These are phyloP conservation scores for Amaranthus tricolor DNA, from an alignment of 179 eudicot genomes.

Conservation along the genomic window DNA sequence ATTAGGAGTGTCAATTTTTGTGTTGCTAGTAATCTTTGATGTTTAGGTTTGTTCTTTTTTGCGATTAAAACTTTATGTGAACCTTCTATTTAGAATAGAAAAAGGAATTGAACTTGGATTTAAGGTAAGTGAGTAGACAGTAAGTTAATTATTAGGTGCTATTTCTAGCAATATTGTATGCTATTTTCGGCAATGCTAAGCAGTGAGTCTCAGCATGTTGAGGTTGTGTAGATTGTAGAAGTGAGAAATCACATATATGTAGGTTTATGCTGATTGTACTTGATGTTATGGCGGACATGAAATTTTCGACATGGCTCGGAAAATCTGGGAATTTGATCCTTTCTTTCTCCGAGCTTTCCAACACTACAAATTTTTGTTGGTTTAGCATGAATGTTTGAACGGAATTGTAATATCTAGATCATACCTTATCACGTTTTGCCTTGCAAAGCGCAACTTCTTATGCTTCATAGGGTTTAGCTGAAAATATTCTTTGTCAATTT, in stretches of 20 bases:
- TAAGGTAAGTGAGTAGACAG: background rate
- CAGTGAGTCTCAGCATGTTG: background rate
- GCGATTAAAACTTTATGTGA: too few relatives aligned
- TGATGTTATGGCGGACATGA: background rate
- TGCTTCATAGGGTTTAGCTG: background rate
- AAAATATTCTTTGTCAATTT: background rate
- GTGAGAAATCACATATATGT: background rate
- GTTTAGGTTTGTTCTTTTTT: background rate
- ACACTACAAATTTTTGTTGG: background rate
- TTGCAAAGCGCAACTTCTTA: background rate
- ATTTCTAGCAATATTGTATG: background rate
- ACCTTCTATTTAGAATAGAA: too few relatives aligned
- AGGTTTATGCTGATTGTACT: background rate
- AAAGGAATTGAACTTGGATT: too few relatives aligned
- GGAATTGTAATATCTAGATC: background rate
- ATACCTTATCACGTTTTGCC: background rate
- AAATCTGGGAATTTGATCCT: background rate
- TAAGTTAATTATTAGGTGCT: background rate
- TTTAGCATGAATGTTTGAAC: background rate
- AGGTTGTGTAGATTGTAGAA: background rate
- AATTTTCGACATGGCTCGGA: background rate
- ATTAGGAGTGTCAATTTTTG: background rate
- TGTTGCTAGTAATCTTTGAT: background rate
- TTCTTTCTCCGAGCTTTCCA: too few relatives aligned
- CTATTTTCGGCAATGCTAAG: background rate